Base-by-base conservation (phyloP, 306 rosid species). In the Prunus salicina region DNA sequence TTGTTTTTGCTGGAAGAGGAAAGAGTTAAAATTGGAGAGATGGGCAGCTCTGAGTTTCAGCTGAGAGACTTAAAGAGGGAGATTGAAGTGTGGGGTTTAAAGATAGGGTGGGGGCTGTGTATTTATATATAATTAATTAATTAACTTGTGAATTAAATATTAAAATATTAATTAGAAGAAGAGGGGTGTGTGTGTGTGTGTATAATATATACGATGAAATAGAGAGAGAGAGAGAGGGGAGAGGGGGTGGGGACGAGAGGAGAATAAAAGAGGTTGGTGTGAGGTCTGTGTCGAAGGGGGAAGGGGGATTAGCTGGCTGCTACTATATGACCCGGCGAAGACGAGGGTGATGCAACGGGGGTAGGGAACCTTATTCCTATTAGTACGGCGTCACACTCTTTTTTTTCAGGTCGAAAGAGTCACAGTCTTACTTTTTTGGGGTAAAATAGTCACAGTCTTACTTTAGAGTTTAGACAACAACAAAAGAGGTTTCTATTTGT, bases 261-360 rank as follows among this genome's bases (percentile, higher is more conserved):
- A 64, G 69, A 62, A 57, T 50, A 69, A 38, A 66, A 52, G 74
- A 64, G 92, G 87, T 90, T 74, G 97, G 83, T 89, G 89, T 78
- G 79, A 86, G 65, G 96, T 93, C 94, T 4, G 75, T 61, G 80
- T 88, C 91, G 22, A 19, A 32, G 3, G 80, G 60, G 67, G 78
- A 47, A 85, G 8, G 41, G 41, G 41, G 41, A 34, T 86, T 76
- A 91, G 97, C 93, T 93, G 97, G 93, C 84, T 66, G 61, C 96
- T 85, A 93, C 95, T 89, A 32, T 32, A 5, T 5, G 38, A 32
- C 38, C 38, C 38, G 6, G 38, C 38, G 38, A 32, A 32, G 34
- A 0, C 1, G 34, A 4, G 6, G 34, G 34, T 32, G 1, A 32
- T 32, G 38, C 38, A 32, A 32, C 38, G 38, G 38, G 38, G 38